These are phyloP conservation scores for Yarrowia deformans DNA, from an alignment of 805 yeast species.

Conservation along the genomic window DNA sequence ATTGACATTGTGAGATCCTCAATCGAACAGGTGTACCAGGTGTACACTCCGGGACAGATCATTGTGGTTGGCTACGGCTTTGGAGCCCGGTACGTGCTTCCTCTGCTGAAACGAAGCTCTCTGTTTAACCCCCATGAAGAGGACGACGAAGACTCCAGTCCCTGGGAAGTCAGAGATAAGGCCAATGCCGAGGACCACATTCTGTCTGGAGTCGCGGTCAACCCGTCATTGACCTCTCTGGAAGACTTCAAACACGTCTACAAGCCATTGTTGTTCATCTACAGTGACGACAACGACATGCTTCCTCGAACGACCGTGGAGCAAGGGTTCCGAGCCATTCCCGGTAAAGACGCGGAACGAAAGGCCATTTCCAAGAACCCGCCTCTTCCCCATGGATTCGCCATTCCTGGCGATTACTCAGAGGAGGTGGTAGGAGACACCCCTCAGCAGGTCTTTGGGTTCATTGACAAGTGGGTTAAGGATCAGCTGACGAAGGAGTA, in stretches of 20 bases:
- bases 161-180: conserved; percentile 34
- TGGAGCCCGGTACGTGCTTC: conserved; percentile 49
- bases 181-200: conserved; percentile 44
- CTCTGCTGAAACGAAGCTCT: conserved; percentile 44
- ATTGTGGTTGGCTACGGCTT: conserved; percentile 50
- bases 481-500: neutral
- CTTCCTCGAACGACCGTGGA: conserved; percentile 44
- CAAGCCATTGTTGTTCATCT: conserved; percentile 47
- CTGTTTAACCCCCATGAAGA: conserved; percentile 37
- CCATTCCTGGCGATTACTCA: conserved; percentile 54
- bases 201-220: conserved; percentile 46
- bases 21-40: conserved; percentile 47
- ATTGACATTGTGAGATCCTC: conserved; percentile 46
- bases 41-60: conserved; percentile 46
- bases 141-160: conserved; percentile 45
- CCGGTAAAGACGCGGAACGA: conserved; percentile 11
- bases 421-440: conserved; percentile 49
- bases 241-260: conserved; percentile 46
- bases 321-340: conserved; percentile 41
- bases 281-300: conserved; percentile 46
- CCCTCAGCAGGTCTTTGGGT: conserved; percentile 46
- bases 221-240: conserved; percentile 48
- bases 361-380: conserved; percentile 40
- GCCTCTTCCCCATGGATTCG: conserved; percentile 56
- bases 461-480: conserved; percentile 40